Evolutionary conservation across 225 moss, liverwort and hornwort genomes (phyloP), one percentile per base, ranked within the genome.

Genomic region (Polytrichum commune): DNA sequence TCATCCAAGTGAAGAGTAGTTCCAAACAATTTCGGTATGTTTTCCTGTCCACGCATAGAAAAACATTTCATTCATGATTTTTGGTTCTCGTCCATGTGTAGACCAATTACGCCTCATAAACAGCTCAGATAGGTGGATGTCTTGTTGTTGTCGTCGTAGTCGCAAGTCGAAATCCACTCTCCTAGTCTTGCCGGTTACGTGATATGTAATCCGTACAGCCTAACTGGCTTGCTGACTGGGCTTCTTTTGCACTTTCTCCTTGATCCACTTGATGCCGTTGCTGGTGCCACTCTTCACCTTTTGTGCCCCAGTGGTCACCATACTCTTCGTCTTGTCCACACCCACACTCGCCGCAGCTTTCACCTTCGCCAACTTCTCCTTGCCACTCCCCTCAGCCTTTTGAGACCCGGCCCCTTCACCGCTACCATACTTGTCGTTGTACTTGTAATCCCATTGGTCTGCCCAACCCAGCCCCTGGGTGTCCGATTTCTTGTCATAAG

Each of bases 361-460:
- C 77, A 75, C 79, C 79, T 82, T 87, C 16, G 74, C 74, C 77
- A 77, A 1, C 84, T 67, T 87, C 74, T 78, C 69, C 54, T 73
- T 46, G 46, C 13, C 81, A 70, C 74, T 79, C 27, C 76, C 72
- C 0, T 13, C 66, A 19, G 25, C 54, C 64, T 77, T 80, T 32
- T 35, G 5, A 1, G 71, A 64, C 5, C 75, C 66, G 29, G 58
- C 19, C 8, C 10, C 71, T 10, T 77, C 69, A 2, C 62, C 69
- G 4, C 46, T 58, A 0, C 81, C 77, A 0, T 74, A 79, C 2
- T 69, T 23, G 73, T 87, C 87, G 53, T 87, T 87, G 22, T 72
- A 87, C 70, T 87, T 84, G 29, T 84, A 84, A 65, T 87, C 87
- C 87, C 87, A 87, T 65, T 87, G 87, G 55, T 87, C 87, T 5